phyloP scores from a whole-genome alignment of 2,329 filamentous ascomycete genomes.

The Boeremia exigua region DNA sequence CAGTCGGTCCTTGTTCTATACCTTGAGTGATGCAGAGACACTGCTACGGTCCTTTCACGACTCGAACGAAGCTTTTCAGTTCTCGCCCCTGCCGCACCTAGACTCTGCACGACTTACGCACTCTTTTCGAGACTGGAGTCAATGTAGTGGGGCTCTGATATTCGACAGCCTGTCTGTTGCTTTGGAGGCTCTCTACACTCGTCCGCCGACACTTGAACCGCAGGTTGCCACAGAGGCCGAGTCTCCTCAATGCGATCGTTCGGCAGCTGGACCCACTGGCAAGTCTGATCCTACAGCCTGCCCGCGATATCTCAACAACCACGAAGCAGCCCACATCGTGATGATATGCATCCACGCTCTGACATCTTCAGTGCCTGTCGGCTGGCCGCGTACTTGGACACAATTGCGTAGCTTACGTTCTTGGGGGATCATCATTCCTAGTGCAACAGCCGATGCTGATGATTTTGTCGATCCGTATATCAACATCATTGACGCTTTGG shows the following conservation, averaged over 20 bases:
- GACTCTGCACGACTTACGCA: conserved; percentile 37
- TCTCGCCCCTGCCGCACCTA: conserved; percentile 45
- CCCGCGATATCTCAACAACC: conserved; percentile 36
- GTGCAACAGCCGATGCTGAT: conserved; percentile 26
- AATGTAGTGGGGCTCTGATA: conserved; percentile 42
- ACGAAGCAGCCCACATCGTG: conserved; percentile 50
- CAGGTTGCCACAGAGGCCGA: conserved; percentile 33
- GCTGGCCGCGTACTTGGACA: conserved; percentile 41
- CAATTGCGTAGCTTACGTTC: conserved; percentile 47
- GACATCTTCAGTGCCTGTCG: conserved; percentile 41
- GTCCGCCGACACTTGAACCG: conserved; percentile 41
- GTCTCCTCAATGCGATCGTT: conserved; percentile 22
- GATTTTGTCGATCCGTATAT: conserved; percentile 40
- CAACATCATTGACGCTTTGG: conserved; percentile 52
- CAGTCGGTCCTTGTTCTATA: conserved; percentile 44
- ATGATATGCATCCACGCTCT: conserved; percentile 51
- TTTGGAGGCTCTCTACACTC: conserved; percentile 41
- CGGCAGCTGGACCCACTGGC: neutral
- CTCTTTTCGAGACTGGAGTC: conserved; percentile 45
- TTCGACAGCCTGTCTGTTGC: conserved; percentile 47
- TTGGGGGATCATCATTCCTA: conserved; percentile 45
- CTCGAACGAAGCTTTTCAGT: conserved; percentile 24
- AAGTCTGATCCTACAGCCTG: neutral
- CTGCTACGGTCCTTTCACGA: conserved; percentile 45
- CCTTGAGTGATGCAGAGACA: conserved; percentile 39